phyloP scores from a whole-genome alignment of 345 rosid genomes.

The Citrus hindsii region DNA sequence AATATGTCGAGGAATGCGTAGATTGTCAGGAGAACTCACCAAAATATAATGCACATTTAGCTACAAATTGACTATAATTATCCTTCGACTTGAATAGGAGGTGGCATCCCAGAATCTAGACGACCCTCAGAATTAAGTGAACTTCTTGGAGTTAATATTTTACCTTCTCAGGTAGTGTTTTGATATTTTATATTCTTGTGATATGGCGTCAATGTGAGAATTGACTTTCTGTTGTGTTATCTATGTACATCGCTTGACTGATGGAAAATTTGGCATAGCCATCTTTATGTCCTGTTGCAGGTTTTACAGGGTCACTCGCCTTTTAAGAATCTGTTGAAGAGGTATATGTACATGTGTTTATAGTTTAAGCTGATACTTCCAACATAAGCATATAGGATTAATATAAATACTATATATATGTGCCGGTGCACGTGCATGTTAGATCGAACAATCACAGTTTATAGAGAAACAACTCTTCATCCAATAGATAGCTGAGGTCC shows the following conservation, averaged over 20 bases:
- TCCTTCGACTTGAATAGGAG: slow-evolving; percentile 30
- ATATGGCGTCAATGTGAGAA: not conserved
- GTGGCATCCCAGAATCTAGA: slow-evolving; percentile 44
- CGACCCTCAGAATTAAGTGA: slow-evolving; percentile 40
- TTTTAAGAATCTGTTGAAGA: slow-evolving; percentile 36
- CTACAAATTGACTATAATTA: not conserved
- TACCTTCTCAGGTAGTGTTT: slow-evolving; percentile 37
- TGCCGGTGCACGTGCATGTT: not conserved
- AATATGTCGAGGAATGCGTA: not conserved
- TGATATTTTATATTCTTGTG: not conserved
- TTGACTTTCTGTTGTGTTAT: not conserved
- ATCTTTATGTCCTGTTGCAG: slow-evolving; percentile 25
- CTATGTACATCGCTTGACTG: slow-evolving; percentile 12
- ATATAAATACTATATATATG: not conserved
- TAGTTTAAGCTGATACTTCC: not conserved
- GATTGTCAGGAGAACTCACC: not conserved
- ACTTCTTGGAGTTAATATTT: slow-evolving; percentile 37
- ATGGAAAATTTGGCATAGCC: slow-evolving; percentile 23
- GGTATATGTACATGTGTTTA: slow-evolving; percentile 13
- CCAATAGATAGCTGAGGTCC: not conserved
- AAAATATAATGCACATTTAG: not conserved
- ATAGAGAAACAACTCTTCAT: not conserved
- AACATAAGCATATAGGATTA: not conserved
- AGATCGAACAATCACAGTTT: not conserved
- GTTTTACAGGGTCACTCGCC: slow-evolving; percentile 50